These are phyloP conservation scores for Dryadomyces sulphureus DNA, from an alignment of 2,329 filamentous ascomycete species.

Conservation along the genomic window DNA sequence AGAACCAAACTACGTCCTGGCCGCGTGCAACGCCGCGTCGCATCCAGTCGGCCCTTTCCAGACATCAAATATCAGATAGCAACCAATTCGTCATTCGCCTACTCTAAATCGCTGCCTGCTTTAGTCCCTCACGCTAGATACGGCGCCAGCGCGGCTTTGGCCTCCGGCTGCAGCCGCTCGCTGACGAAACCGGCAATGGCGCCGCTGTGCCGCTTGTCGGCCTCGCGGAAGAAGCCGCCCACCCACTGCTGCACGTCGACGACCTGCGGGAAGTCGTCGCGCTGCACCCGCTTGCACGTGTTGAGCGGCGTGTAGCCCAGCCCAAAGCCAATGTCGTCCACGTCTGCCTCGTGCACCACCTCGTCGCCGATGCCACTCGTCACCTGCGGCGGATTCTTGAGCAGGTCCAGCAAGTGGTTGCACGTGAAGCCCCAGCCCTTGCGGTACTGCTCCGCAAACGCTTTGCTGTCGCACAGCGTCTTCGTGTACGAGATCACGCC, in stretches of 20 bases:
- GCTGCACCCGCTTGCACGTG: conserved; percentile 61
- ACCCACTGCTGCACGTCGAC: conserved; percentile 78
- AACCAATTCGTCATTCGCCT: too few species aligned
- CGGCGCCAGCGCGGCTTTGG: conserved; percentile 34
- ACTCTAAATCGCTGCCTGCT: not conserved
- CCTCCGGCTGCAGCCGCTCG: conserved; percentile 52
- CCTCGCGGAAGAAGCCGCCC: conserved; percentile 57
- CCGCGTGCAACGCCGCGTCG: too few species aligned
- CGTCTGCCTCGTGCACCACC: conserved; percentile 70
- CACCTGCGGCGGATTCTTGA: conserved; percentile 72
- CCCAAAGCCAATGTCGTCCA: conserved; percentile 90
- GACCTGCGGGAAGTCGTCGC: conserved; percentile 78
- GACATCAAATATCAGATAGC: too few species aligned
- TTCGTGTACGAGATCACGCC: conserved; percentile 90
- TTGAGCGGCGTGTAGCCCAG: conserved; percentile 88
- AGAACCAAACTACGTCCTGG: too few species aligned
- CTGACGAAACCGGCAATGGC: conserved; percentile 56
- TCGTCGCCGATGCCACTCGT: conserved; percentile 53
- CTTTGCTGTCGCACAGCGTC: conserved; percentile 71
- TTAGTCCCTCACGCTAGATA: conserved; percentile 27
- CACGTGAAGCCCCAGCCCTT: conserved; percentile 89
- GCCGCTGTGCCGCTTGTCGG: conserved; percentile 59
- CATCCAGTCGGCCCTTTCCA: too few species aligned
- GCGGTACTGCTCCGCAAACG: conserved; percentile 67
- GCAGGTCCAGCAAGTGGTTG: conserved; percentile 72